These are phyloP conservation scores for Crithidia acanthocephali DNA, from an alignment of 208 protist species.

Conservation along the genomic window DNA sequence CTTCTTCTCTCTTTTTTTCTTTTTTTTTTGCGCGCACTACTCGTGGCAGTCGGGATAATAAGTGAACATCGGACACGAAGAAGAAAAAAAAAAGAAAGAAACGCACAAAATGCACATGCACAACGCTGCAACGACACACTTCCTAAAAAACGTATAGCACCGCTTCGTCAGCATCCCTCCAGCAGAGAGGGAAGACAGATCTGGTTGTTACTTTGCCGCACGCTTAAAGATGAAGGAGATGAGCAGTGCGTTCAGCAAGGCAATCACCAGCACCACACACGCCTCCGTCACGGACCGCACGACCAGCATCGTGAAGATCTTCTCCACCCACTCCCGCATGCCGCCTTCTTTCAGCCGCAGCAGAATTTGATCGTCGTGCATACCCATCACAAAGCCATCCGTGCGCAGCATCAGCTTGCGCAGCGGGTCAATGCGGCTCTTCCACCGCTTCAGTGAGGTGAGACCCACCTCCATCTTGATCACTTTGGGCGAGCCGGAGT, in stretches of 20 bases:
- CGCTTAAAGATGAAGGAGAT: conserved; percentile 45
- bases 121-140: too few species aligned
- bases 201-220: conserved; percentile 10
- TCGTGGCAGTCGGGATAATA: too few species aligned
- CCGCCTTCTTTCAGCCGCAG: conserved; percentile 65
- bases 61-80: too few species aligned
- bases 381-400: conserved; percentile 72
- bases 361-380: conserved; percentile 84
- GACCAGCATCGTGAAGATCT: conserved; percentile 55
- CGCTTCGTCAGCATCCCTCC: too few species aligned
- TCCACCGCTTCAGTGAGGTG: conserved; percentile 80
- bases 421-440: conserved; percentile 78
- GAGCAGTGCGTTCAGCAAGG: conserved; percentile 57
- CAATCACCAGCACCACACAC: conserved; percentile 60
- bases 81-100: too few species aligned
- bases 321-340: conserved; percentile 69
- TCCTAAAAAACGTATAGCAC: too few species aligned
- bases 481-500: conserved; percentile 53
- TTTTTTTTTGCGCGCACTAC: too few species aligned
- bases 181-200: background rate
- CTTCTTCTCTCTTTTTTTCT: too few species aligned
- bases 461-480: conserved; percentile 78
- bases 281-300: conserved; percentile 64
- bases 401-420: conserved; percentile 62
- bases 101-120: too few species aligned